These are phyloP conservation scores for Candida sakaeoensis DNA, from an alignment of 805 yeast genomes.

Conservation along the genomic window DNA sequence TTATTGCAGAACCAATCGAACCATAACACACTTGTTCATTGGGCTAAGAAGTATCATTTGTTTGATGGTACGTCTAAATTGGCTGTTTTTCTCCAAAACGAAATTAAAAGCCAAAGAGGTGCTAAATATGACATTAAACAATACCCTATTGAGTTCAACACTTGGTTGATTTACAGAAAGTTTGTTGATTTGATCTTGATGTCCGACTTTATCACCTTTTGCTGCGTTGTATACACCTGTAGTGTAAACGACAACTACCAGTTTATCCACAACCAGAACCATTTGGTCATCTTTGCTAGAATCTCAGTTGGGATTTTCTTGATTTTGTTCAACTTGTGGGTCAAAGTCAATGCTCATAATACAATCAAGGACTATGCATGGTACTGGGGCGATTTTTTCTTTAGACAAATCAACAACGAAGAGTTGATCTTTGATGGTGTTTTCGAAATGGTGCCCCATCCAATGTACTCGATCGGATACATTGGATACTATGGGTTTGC, in stretches of 20 bases:
- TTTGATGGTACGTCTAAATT: conserved; percentile 26
- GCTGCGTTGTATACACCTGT: conserved; percentile 56
- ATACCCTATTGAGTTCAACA: conserved; percentile 70
- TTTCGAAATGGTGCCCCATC: conserved; percentile 86
- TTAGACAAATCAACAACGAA: conserved; percentile 58
- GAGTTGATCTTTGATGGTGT: conserved; percentile 84
- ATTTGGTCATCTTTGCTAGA: conserved; percentile 46
- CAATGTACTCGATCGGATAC: conserved; percentile 88
- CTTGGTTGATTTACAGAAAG: conserved; percentile 78
- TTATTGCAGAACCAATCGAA: conserved; percentile 65
- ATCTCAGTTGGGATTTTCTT: conserved; percentile 56
- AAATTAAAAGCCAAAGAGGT: conserved; percentile 40
- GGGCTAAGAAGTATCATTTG: conserved; percentile 37
- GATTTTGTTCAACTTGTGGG: conserved; percentile 76
- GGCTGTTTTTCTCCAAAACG: conserved; percentile 35
- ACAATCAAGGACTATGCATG: conserved; percentile 88
- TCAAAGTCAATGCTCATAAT: conserved; percentile 80
- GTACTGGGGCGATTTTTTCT: conserved; percentile 95
- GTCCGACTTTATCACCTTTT: conserved; percentile 79
- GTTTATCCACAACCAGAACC: conserved; percentile 36
- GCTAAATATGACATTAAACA: conserved; percentile 21
- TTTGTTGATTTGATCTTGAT: conserved; percentile 77
- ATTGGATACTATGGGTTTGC: conserved; percentile 86
- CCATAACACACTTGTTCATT: conserved; percentile 47
- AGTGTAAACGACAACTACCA: conserved; percentile 37